phyloP scores from a whole-genome alignment of 2,329 filamentous ascomycete genomes.

The Sclerotinia trifoliorum region DNA sequence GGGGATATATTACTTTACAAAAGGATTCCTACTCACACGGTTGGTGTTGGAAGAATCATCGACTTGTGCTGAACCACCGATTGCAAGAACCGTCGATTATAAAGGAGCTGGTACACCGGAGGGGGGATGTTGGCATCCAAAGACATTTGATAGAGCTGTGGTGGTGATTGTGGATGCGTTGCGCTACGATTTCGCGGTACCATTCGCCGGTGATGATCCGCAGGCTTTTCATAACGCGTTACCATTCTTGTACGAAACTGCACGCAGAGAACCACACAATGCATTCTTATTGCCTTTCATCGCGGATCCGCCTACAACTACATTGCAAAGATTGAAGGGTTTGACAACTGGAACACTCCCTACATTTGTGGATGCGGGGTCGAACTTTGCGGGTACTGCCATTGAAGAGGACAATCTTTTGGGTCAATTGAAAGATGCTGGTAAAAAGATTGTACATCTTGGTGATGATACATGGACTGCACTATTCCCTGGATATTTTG shows the following conservation, averaged over 20 bases:
- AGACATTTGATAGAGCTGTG: slow-evolving; percentile 87
- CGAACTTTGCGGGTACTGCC: slow-evolving; percentile 90
- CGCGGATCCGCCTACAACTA: slow-evolving; percentile 92
- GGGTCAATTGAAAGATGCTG: slow-evolving; percentile 60
- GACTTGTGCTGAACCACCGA: slow-evolving; percentile 66
- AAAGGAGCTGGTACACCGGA: slow-evolving; percentile 37
- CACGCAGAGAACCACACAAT: slow-evolving; percentile 70
- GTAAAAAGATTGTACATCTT: slow-evolving; percentile 82
- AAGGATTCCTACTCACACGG: slow-evolving; percentile 88
- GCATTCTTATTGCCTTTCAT: slow-evolving; percentile 94
- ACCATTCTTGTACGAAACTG: slow-evolving; percentile 81
- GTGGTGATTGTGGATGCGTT: slow-evolving; percentile 90
- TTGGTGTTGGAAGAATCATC: slow-evolving; percentile 76
- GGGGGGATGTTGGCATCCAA: slow-evolving; percentile 96
- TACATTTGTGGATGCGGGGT: slow-evolving; percentile 90
- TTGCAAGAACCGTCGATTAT: slow-evolving; percentile 44
- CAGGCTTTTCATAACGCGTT: slow-evolving; percentile 81
- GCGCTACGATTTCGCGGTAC: slow-evolving; percentile 94
- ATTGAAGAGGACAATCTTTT: slow-evolving; percentile 90
- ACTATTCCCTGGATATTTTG: slow-evolving; percentile 91
- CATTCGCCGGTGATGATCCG: slow-evolving; percentile 50
- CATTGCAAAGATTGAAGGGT: slow-evolving; percentile 87
- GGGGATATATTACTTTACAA: slow-evolving; percentile 89
- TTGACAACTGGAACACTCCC: slow-evolving; percentile 92
- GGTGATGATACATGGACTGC: slow-evolving; percentile 98